phyloP scores from a whole-genome alignment of 129 eudicot species.

The Saussurea involucrata region DNA sequence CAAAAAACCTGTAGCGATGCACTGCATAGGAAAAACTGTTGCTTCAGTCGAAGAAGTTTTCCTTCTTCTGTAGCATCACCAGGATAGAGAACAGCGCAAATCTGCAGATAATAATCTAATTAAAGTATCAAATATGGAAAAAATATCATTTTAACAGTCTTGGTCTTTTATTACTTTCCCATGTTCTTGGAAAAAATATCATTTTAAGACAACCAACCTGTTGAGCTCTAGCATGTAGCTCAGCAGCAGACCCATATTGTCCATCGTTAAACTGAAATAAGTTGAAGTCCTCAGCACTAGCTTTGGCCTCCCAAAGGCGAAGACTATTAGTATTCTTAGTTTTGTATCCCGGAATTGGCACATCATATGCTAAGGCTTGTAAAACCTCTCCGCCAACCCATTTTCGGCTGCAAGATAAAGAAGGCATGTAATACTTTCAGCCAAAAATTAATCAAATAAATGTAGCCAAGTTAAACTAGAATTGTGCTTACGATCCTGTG shows the following conservation, averaged over 20 bases:
- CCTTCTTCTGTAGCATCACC: conserved; percentile 98
- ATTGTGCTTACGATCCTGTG: conserved; percentile 78
- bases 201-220: conserved; percentile 50
- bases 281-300: conserved; percentile 73
- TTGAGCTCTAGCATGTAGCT: conserved; percentile 88
- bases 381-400: conserved; percentile 94
- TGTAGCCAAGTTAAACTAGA: not conserved
- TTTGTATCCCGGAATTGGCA: conserved; percentile 98
- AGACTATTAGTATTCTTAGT: conserved; percentile 96
- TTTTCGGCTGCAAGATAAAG: conserved; percentile 60
- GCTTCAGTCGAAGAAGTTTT: conserved; percentile 90
- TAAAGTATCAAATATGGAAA: not conserved
- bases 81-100: conserved; percentile 96
- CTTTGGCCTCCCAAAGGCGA: conserved; percentile 99
- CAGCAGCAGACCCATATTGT: conserved; percentile 80
- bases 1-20: conserved; percentile 96
- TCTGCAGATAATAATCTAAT: conserved; percentile 49
- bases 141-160: not conserved
- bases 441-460: not conserved
- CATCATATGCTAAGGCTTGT: conserved; percentile 96
- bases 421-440: not conserved
- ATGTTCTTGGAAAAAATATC: not conserved
- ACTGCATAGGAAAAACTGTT: conserved; percentile 96
- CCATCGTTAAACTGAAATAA: conserved; percentile 95
- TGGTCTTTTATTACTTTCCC: not conserved